phyloP scores from a whole-genome alignment of 176 grass and related monocot species.

The Paspalum notatum region DNA sequence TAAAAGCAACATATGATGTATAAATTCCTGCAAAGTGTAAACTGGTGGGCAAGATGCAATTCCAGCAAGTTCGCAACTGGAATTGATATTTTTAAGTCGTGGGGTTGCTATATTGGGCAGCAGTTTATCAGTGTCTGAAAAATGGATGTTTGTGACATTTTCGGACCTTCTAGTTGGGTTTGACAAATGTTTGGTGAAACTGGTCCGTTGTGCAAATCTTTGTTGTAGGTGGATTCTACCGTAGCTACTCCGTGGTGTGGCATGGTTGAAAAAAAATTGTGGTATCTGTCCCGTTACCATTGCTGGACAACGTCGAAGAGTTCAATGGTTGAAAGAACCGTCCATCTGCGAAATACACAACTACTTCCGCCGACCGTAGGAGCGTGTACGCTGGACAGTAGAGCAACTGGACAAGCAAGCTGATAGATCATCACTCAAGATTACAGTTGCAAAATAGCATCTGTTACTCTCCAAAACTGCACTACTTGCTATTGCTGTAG shows the following conservation, averaged over 20 bases:
- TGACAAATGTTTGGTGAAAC: not conserved
- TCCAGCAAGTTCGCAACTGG: not conserved
- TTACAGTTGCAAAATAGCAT: not conserved
- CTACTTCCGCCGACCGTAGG: not conserved
- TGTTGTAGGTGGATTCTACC: not conserved
- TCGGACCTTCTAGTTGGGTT: not conserved
- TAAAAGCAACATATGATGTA: not conserved
- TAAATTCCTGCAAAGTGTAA: not conserved
- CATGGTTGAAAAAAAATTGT: not conserved
- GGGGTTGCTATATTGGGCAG: not conserved
- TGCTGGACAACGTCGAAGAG: not conserved
- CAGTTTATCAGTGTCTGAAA: not conserved
- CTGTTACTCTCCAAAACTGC: constrained; percentile 28
- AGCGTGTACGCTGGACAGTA: not conserved
- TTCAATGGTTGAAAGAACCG: not conserved
- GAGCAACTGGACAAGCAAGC: not conserved
- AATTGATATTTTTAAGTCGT: not conserved
- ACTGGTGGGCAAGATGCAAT: not conserved
- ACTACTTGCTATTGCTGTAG: constrained; percentile 32
- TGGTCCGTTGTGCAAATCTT: not conserved
- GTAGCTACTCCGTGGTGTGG: not conserved
- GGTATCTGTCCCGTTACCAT: not conserved
- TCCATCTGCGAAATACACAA: not conserved
- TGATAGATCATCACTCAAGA: not conserved
- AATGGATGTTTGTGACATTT: not conserved